Percentiles rank a stretch among this genome's conserved stretches.
Conservation (phyloP, 805 yeast genomes). For the Cyberlindnera meyerae region DNA sequence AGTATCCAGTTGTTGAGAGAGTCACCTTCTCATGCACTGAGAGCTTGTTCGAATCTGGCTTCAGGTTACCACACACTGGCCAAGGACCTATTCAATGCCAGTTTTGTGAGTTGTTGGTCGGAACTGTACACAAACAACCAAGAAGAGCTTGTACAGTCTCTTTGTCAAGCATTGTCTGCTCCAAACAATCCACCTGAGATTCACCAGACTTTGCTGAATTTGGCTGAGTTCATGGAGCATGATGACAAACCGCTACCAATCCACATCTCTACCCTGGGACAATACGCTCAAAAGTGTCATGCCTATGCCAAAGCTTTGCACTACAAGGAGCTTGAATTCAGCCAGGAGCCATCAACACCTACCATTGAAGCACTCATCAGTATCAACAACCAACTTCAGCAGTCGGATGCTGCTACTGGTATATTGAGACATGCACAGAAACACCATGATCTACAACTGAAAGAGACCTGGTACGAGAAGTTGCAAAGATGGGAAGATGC, state of each 20-base stretch:
- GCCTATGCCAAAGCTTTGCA: conserved; percentile 97
- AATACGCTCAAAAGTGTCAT: conserved; percentile 91
- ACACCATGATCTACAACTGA: conserved; percentile 83
- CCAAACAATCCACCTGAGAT: conserved; percentile 95
- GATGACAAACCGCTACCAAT: conserved; percentile 93
- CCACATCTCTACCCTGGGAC: conserved; percentile 83
- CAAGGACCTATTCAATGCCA: conserved; percentile 84
- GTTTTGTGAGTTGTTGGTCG: conserved; percentile 94
- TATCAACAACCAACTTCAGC: conserved; percentile 91
- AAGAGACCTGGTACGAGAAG: conserved; percentile 97
- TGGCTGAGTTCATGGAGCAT: conserved; percentile 97
- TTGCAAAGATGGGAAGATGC: conserved; percentile 99
- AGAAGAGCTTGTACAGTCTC: conserved; percentile 79
- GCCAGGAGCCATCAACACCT: conserved; percentile 86
- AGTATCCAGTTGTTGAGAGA: conserved; percentile 83
- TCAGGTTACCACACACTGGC: conserved; percentile 85
- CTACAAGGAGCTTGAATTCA: conserved; percentile 91
- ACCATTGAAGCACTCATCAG: conserved; percentile 89
- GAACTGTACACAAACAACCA: conserved; percentile 85
- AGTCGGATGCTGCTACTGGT: conserved; percentile 97
- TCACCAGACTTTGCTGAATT: conserved; percentile 78
- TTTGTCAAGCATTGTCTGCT: conserved; percentile 83
- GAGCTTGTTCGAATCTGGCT: conserved; percentile 90
- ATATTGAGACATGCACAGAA: conserved; percentile 90
- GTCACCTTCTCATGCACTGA: conserved; percentile 88